Evolutionary conservation across 345 rosid species (phyloP), one percentile per base, ranked within the genome.

Genomic region (Populus euphratica): DNA sequence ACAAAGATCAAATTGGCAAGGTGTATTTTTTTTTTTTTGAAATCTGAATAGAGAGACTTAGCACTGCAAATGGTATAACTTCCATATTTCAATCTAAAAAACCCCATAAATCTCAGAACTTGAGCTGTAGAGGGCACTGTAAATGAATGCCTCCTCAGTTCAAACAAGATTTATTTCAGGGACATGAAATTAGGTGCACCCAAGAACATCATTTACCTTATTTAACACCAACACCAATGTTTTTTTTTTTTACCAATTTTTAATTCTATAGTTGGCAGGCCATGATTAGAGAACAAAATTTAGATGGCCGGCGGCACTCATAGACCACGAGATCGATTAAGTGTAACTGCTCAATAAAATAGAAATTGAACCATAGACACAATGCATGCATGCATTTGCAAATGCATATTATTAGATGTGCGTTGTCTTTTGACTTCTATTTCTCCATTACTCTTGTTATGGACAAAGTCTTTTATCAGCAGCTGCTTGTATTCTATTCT

Each of bases 181-280:
- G 44, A 41, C 44, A 10, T 41, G 13, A 41, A 41, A 41, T 41
- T 10, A 41, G 44, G 44, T 9, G 44, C 44, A 10, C 44, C 44
- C 44, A 44, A 44, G 2, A 44, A 13, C 2, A 44, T 44, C 14
- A 12, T 44, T 39, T 8, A 7, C 43, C 43, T 6, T 39, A 8
- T 39, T 39, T 39, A 6, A 33, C 36, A 33, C 5, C 0, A 33
- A 33, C 3, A 33, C 36, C 63, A 9, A n/a, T n/a, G 25, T 27
- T 27, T 59, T 59, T 59, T 5, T 5, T n/a, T 23, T 1, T 23
- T 9, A 23, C 5, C 13, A 20, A 2, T n/a, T 20, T n/a, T n/a
- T 65, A 70, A 41, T 59, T 72, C 67, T 64, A 20, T 72, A 36
- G 61, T 41, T 73, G 50, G 21, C 69, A 56, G 56, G 25, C 56